These are phyloP conservation scores for Buddleja alternifolia DNA, from an alignment of 257 asterid species.

Conservation along the genomic window DNA sequence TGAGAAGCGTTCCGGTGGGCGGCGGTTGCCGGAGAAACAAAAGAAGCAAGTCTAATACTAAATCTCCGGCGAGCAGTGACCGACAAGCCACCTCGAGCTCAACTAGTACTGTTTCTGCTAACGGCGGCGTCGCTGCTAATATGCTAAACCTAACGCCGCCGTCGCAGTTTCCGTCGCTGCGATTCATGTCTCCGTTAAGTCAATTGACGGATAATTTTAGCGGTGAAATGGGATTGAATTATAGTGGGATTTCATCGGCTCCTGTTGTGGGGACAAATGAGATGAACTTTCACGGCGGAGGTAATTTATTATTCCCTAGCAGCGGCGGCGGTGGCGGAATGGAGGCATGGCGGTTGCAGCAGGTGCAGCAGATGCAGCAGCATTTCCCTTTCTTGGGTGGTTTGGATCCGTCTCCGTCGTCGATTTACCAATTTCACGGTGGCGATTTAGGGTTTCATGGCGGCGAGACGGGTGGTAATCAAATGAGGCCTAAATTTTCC, in stretches of 20 bases:
- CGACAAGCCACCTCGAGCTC: constrained; percentile 52
- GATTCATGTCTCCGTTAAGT: constrained; percentile 69
- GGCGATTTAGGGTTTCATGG: constrained; percentile 42
- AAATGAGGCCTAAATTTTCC: constrained; percentile 49
- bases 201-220: constrained; percentile 48
- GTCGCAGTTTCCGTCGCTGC: constrained; percentile 54
- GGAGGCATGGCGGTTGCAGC: constrained; percentile 73
- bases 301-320: constrained; percentile 30
- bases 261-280: constrained; percentile 36
- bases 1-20: constrained; percentile 83
- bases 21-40: constrained; percentile 85
- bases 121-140: constrained; percentile 25
- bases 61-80: constrained; percentile 60
- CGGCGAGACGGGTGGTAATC: constrained; percentile 34
- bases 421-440: constrained; percentile 46
- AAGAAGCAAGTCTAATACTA: constrained; percentile 49
- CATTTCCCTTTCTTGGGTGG: constrained; percentile 70
- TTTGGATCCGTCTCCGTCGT: constrained; percentile 38
- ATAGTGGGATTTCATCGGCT: constrained; percentile 49
- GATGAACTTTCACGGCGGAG: constrained; percentile 45
- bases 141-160: constrained; percentile 39
- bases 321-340: constrained; percentile 41
- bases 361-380: constrained; percentile 47
- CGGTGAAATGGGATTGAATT: constrained; percentile 47
- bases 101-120: constrained; percentile 45